phyloP scores from a whole-genome alignment of 1,284 basidiomycete genomes.

The Mycosarcoma maydis region DNA sequence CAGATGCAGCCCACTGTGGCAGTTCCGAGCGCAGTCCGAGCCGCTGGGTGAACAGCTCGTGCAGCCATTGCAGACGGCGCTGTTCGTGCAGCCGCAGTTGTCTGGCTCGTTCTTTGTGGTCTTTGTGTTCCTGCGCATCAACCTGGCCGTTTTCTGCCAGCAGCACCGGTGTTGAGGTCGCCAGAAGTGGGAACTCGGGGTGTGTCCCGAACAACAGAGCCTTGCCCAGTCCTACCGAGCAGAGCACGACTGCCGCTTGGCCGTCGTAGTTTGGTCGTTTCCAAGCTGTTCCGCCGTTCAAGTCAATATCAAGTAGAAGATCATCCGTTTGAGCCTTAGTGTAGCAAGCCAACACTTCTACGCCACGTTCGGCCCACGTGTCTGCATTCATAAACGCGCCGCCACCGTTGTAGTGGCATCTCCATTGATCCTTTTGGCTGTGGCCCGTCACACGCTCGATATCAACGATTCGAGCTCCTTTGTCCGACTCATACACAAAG shows the following conservation, averaged over 20 bases:
- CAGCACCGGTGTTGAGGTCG: constrained; percentile 35
- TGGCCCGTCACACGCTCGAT: constrained; percentile 50
- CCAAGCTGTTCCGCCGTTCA: background rate
- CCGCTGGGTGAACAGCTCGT: constrained; percentile 18
- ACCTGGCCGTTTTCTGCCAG: constrained; percentile 21
- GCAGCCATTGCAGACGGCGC: constrained; percentile 31
- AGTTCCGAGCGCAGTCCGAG: constrained; percentile 38
- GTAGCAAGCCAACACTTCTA: constrained; percentile 69
- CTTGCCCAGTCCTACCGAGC: constrained; percentile 72
- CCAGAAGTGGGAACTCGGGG: constrained; percentile 73
- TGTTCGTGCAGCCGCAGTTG: constrained; percentile 33
- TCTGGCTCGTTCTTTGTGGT: constrained; percentile 15
- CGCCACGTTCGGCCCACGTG: constrained; percentile 29
- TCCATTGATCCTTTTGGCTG: constrained; percentile 14
- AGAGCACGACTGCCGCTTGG: constrained; percentile 71
- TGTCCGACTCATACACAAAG: constrained; percentile 71
- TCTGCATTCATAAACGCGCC: constrained; percentile 70
- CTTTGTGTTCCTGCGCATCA: constrained; percentile 8
- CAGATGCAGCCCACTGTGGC: constrained; percentile 24
- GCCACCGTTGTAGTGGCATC: constrained; percentile 72
- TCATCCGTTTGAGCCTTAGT: constrained; percentile 50
- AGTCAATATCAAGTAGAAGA: constrained; percentile 29
- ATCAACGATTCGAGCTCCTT: constrained; percentile 67
- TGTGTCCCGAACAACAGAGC: constrained; percentile 75
- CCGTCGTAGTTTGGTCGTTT: constrained; percentile 32